Percentiles rank a stretch among this genome's conserved stretches.
Evolutionary conservation across 306 rosid genomes (phyloP).

Genomic region (Mimosa bimucronata): DNA sequence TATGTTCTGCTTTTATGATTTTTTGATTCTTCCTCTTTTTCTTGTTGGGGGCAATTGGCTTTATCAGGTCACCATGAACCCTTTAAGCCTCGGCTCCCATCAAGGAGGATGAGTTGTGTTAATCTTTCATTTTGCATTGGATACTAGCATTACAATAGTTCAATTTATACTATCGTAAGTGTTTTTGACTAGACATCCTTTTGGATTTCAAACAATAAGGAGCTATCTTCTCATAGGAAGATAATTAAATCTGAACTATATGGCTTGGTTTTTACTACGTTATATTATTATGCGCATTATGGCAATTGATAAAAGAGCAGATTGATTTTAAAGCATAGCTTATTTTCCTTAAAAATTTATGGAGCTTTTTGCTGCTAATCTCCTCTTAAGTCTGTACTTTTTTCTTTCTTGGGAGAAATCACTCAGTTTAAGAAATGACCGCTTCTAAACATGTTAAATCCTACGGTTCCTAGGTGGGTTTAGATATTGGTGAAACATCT

Average conservation of each 20-base stretch:
- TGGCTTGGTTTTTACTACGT: neutral
- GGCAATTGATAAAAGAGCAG: neutral
- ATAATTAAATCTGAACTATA: slow-evolving; percentile 10
- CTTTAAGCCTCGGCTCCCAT: no score
- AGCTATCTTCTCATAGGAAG: no score
- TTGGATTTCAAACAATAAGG: slow-evolving; percentile 64
- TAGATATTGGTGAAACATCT: slow-evolving; percentile 28
- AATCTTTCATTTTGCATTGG: no score
- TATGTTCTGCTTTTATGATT: no score
- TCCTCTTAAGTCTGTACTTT: neutral
- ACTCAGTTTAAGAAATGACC: neutral
- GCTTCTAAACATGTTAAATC: neutral
- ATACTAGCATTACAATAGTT: neutral
- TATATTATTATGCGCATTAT: slow-evolving; percentile 8
- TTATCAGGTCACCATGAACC: no score
- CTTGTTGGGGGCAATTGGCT: no score
- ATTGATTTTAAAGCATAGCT: neutral
- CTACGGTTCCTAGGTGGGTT: neutral
- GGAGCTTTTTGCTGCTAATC: neutral
- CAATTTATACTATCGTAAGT: neutral
- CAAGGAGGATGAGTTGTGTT: no score
- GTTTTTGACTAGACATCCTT: slow-evolving; percentile 25
- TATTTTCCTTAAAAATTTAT: neutral
- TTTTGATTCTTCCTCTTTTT: no score
- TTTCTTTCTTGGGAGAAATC: neutral